Base-by-base conservation (phyloP, 352 stramenopile genomes). In the Globisporangium cylindrosporum region DNA sequence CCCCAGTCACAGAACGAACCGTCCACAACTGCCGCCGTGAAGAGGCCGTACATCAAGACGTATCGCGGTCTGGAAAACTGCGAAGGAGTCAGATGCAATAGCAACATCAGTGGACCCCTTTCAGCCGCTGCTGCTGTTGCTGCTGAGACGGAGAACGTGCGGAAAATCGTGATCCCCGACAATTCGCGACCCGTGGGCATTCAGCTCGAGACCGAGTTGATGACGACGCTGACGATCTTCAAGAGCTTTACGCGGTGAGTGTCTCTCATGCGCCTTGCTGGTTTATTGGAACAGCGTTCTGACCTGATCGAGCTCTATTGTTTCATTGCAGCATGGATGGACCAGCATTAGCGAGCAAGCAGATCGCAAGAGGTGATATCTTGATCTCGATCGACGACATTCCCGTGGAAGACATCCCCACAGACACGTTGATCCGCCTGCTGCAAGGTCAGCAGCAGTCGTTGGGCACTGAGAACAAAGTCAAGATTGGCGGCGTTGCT, bases 121-220 rank as follows among this genome's bases (percentile, higher is more conserved):
- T 51, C 43, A 51, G 14, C 24, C 24, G 12, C 22, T 58, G 25
- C 27, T 43, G 56, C 1, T 32, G 3, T 12, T 58, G 25, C 27
- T 43, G 56, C 1, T 32, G 3, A 51, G 48, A 4, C 43, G 15
- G 5, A 60, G 18, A 67, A 73, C 27, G 38, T 79, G 18, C 62
- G 66, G 54, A 67, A 22, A n/a, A 46, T 79, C 6, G 55, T 74
- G 22, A 70, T 79, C 18, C 64, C 70, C 5, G 70, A 79, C 64
- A 79, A 72, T 34, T 56, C 51, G 4, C 64, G 59, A 4, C 38
- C 69, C 0, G 57, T 79, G 1, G 74, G 74, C 3, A 71, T 83
- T 20, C 68, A 74, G 32, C 55, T 83, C 14, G 76, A 83, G 72
- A 83, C 76, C 1, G 76, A 83, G 36, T 64, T 77, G 61, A 63